Evolutionary conservation across 129 eudicot species (phyloP).

Genomic region (Helianthus tuberosus): DNA sequence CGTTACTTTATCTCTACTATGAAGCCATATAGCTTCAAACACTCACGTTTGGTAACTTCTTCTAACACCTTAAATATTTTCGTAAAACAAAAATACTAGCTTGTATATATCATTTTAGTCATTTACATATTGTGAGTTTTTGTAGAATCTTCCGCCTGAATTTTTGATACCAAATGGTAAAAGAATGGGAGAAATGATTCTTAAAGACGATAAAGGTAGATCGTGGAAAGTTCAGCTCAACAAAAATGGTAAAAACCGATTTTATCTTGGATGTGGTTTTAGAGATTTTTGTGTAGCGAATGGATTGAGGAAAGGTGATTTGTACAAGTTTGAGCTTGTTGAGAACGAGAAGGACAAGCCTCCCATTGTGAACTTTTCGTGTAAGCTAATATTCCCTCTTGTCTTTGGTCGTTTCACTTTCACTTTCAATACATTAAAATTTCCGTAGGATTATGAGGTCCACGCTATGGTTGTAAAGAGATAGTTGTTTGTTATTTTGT

Average conservation of each 20-base stretch:
- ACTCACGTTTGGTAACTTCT: constrained; percentile 10
- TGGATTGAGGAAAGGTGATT: constrained; percentile 24
- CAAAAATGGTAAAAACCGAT: not conserved
- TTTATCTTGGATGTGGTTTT: constrained; percentile 15
- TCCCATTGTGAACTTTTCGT: constrained; percentile 21
- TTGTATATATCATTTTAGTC: not conserved
- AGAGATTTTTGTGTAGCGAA: constrained; percentile 10
- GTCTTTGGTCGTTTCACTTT: no score
- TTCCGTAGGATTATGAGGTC: no score
- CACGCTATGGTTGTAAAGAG: no score
- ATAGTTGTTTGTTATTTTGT: no score
- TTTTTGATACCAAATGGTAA: constrained; percentile 7
- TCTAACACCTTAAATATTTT: not conserved
- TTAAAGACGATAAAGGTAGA: constrained; percentile 7
- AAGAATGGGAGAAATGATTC: constrained; percentile 14
- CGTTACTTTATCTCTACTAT: constrained; percentile 3
- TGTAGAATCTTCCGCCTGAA: constrained; percentile 17
- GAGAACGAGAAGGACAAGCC: constrained; percentile 26
- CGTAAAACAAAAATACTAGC: not conserved
- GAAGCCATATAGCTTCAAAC: not conserved
- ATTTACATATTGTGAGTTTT: not conserved
- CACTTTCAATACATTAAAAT: no score
- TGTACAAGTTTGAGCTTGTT: constrained; percentile 25
- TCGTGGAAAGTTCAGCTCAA: constrained; percentile 16
- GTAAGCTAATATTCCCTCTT: not conserved